Conservation (phyloP, 306 rosid genomes). For the Corylus avellana region DNA sequence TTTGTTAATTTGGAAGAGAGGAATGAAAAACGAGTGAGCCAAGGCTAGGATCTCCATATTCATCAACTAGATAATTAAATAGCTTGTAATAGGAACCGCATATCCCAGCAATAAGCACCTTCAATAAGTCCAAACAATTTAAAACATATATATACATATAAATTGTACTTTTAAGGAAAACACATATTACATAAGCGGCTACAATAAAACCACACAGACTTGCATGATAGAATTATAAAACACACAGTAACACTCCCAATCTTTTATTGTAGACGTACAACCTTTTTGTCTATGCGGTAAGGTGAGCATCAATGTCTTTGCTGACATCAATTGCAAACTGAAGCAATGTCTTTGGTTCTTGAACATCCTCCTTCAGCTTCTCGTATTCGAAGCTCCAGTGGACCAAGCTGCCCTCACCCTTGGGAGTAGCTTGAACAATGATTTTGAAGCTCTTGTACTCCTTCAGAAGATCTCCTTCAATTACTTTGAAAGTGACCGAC, state of each 20-base stretch:
- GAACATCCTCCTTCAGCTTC: slow-evolving; percentile 27
- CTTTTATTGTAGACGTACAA: not conserved
- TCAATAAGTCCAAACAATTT: no score
- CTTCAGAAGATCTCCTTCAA: slow-evolving; percentile 35
- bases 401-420: slow-evolving; percentile 26
- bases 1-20: no score
- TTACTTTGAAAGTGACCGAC: slow-evolving; percentile 29
- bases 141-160: no score
- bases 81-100: no score
- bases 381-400: slow-evolving; percentile 43
- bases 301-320: slow-evolving; percentile 35
- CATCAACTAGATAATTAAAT: no score
- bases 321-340: slow-evolving; percentile 5
- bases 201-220: not conserved
- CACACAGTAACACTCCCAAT: not conserved
- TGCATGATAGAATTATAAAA: not conserved
- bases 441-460: slow-evolving; percentile 19
- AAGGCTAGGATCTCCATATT: no score
- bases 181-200: not conserved
- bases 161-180: no score
- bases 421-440: slow-evolving; percentile 12
- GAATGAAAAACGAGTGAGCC: no score
- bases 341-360: slow-evolving; percentile 32
- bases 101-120: no score
- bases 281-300: not conserved